Base-by-base conservation (phyloP, 176 grass and related monocot genomes). In the Avena eriantha region DNA sequence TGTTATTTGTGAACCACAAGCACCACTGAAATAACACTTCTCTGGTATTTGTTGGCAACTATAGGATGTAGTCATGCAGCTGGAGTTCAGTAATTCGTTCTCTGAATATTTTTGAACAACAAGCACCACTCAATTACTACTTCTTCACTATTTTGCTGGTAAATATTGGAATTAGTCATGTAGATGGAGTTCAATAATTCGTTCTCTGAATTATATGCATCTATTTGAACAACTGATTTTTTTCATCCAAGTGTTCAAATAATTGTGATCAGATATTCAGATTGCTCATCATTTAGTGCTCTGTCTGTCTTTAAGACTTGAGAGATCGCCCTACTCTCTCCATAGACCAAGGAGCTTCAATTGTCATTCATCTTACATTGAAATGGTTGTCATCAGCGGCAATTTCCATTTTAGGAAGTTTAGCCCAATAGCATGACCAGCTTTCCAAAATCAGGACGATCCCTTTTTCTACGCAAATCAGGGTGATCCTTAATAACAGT, bases 71-170 rank as follows among this genome's bases (percentile, higher is more conserved):
- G 6, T n/a, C 41, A 45, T 56, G 66, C 3, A 2, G 23, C 22
- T 51, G 82, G 60, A 49, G 12, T 33, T 74, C 18, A 48, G 6
- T 48, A 60, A n/a, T 74, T 82, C 17, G 29, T 82, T 69, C 3
- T 53, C 3, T 55, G 16, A 33, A 59, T 59, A 21, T 51, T 50
- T 15, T 1, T 45, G 24, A 26, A 63, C 23, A 23, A 75, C 3
- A 76, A 51, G 73, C 16, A 76, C 46, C 21, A 83, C 39, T 39
- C 7, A 61, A 71, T 26, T 65, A 11, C 5, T 15, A 21, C 26
- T 19, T 48, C 13, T 59, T 9, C 26, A 16, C 41, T 63, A 51
- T 72, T 72, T 51, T 54, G 10, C 54, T 57, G 49, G 5, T 17
- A 80, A 15, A 49, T 61, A 9, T 16, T 5, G 31, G 5, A 61